A percentile compares a stretch with the other conserved stretches of the same genome.
These are phyloP conservation scores for Brassica incana DNA, from an alignment of 345 rosid genomes.

Conservation along the genomic window DNA sequence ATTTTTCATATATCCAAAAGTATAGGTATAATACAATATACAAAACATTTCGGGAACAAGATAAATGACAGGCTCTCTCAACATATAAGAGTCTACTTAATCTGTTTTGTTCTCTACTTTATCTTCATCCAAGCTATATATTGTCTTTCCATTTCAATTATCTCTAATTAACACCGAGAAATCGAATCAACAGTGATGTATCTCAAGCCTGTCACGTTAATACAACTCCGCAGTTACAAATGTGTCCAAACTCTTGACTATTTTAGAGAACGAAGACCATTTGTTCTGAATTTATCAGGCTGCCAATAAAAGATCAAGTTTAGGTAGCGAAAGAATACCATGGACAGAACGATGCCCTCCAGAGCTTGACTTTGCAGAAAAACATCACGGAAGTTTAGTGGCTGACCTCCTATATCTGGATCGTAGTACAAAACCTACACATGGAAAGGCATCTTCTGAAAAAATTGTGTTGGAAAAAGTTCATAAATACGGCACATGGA, in stretches of 20 bases:
- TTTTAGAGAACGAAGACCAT: neutral
- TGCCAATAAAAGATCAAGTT: slow-evolving; percentile 15
- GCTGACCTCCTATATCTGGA: slow-evolving; percentile 74
- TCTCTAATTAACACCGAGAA: neutral
- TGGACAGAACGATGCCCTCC: slow-evolving; percentile 81
- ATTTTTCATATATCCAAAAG: slow-evolving; percentile 9
- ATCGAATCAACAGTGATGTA: slow-evolving; percentile 9
- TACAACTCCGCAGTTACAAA: slow-evolving; percentile 1
- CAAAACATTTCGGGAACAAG: neutral
- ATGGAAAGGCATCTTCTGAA: slow-evolving; percentile 23
- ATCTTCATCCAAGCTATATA: slow-evolving; percentile 7
- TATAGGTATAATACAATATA: neutral
- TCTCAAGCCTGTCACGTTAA: slow-evolving; percentile 3
- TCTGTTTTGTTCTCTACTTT: slow-evolving; percentile 2
- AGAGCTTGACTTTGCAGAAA: slow-evolving; percentile 96
- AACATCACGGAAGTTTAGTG: slow-evolving; percentile 83
- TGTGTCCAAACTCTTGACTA: neutral
- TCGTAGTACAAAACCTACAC: slow-evolving; percentile 84
- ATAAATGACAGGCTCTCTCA: slow-evolving; percentile 8
- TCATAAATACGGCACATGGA: neutral
- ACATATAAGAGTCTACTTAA: slow-evolving; percentile 2
- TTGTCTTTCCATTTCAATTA: slow-evolving; percentile 5
- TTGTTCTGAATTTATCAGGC: neutral
- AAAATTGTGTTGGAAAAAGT: slow-evolving; percentile 1
- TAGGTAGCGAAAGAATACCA: slow-evolving; percentile 52